Base-by-base conservation (phyloP, 2,329 filamentous ascomycete species). In the Aspergillus persii region DNA sequence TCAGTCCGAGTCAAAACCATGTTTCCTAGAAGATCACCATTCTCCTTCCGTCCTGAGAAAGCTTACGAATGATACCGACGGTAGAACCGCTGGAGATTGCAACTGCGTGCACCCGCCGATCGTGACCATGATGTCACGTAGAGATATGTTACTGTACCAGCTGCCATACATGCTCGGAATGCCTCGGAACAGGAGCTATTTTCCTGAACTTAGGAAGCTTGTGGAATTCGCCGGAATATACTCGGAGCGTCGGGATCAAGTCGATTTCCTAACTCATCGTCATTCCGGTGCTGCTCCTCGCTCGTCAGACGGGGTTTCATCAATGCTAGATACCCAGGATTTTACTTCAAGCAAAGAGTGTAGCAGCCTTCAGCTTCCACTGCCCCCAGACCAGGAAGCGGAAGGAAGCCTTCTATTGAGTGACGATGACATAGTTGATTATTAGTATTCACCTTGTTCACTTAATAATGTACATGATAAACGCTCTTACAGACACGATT, bases 391-490 rank as follows among this genome's bases (percentile, higher is more conserved):
- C 2, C 75, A 79, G 30, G 70, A 83, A 63, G 77, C 81, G 47
- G 83, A 86, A 61, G 85, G 87, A 72, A 89, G 88, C 67, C 76
- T 93, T 63, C 84, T 91, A 49, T 76, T 94, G 46, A 91, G 88
- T 66, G 91, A 95, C 69, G 91, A 95, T 76, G 91, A 95, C 78
- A 94, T 95, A 71, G 89, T 92, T 73, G 90, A 93, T 68, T 79
- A 84, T 64, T 64, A 48, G 61, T 12, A 48, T 33, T 9, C 23
- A 15, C 46, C 8, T 31, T 29, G 12, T 51, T 51, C 49, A 15
- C 39, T 18, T 44, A 44, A 23, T 23, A 23, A 23, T 23, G 18
- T 23, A 23, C 18, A 23, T 23, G 18, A 23, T 23, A 23, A 23
- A 23, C 18, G 18, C 18, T 23, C 18, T 23, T 23, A 23, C 18